These are phyloP conservation scores for Torulaspora microellipsoides DNA, from an alignment of 805 yeast genomes.

Conservation along the genomic window DNA sequence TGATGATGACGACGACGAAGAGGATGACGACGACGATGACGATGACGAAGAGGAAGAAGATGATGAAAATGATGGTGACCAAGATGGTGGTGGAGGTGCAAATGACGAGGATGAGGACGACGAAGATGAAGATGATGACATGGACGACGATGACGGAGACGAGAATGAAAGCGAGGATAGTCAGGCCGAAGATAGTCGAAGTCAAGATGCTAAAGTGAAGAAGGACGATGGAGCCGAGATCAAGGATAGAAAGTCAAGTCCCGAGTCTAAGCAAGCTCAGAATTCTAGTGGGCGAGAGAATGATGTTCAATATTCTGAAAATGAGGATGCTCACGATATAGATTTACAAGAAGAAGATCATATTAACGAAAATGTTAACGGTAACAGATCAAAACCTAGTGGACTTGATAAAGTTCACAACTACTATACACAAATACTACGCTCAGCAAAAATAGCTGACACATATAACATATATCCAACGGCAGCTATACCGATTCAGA, in stretches of 20 bases:
- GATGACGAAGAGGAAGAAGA: conserved; percentile 17
- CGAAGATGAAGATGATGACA: conserved; percentile 15
- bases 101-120: conserved; percentile 22
- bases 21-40: conserved; percentile 19
- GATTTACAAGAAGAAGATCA: too few relatives aligned
- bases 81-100: conserved; percentile 25
- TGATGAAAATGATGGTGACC: conserved; percentile 26
- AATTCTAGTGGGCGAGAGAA: too few relatives aligned
- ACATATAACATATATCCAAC: conserved; percentile 73
- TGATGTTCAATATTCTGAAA: too few relatives aligned
- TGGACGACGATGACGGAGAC: conserved; percentile 25
- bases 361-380: too few relatives aligned
- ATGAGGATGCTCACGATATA: too few relatives aligned
- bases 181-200: conserved; percentile 18
- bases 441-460: conserved; percentile 48
- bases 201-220: conserved; percentile 17
- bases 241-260: neutral
- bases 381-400: conserved; percentile 13
- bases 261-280: conserved; percentile 7
- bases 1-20: conserved; percentile 17
- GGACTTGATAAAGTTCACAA: conserved; percentile 29
- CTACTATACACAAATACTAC: conserved; percentile 31
- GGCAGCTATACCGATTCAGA: conserved; percentile 80
- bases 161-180: conserved; percentile 18
- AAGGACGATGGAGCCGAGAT: conserved; percentile 13